Conservation (phyloP, 2,329 filamentous ascomycete species). For the Aspergillus persii region DNA sequence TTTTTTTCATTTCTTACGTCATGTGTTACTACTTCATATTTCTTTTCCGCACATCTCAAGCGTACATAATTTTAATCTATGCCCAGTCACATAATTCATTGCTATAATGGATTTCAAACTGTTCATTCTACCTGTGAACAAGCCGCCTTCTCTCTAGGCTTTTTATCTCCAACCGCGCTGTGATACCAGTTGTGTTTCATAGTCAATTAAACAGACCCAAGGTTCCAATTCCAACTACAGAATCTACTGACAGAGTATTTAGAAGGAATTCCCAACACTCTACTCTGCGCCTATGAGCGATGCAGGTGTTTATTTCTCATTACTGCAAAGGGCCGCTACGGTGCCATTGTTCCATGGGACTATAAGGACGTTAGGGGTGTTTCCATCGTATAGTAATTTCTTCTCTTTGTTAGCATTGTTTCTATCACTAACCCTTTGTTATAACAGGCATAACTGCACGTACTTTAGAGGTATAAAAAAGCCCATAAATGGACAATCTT, state of each 20-base stretch:
- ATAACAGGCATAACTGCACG: neutral
- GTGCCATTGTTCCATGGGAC: neutral
- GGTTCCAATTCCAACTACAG: no score
- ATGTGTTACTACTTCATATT: neutral
- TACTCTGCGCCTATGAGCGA: no score
- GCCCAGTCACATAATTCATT: neutral
- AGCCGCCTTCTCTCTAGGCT: neutral
- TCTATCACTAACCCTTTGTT: neutral
- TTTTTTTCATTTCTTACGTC: neutral
- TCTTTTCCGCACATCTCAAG: neutral
- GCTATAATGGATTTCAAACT: neutral
- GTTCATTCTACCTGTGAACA: neutral
- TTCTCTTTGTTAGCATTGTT: neutral
- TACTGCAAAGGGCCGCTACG: neutral
- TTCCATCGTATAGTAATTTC: neutral
- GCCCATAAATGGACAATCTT: neutral
- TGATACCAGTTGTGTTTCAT: no score
- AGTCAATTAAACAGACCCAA: no score
- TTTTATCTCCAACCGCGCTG: no score
- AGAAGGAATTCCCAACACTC: no score
- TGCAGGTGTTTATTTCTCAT: neutral
- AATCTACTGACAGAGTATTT: no score
- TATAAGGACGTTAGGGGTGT: neutral
- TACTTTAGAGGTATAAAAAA: neutral
- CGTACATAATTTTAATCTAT: neutral